Base-by-base conservation (phyloP, 139 green algal genomes). In the Tetradesmus obliquus region DNA sequence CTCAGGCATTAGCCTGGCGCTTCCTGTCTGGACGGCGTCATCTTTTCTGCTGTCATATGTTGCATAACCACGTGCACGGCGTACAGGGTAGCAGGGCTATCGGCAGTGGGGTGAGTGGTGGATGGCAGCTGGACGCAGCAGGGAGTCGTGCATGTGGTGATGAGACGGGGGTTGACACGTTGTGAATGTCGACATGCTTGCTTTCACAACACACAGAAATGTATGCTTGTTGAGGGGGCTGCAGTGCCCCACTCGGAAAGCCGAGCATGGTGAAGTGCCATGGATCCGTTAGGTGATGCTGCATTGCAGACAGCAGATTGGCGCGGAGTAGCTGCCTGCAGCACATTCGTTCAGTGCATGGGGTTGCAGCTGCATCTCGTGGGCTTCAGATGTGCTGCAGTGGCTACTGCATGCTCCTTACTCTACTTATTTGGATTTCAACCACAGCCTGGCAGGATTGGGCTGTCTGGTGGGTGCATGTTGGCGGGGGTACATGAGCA, bases 141-240 rank as follows among this genome's bases (percentile, higher is more conserved):
- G 15, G 60, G 60, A 71, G 66, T 3, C 2, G n/a, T 17, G 17
- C 17, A 9, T 24, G 66, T 76, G 17, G 66, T n/a, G 66, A 24
- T n/a, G 66, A 19, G 66, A 19, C 17, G 17, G 66, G 66, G 60
- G 17, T 17, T 13, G 66, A 22, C 17, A 76, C n/a, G 66, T 76
- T 76, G 66, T 76, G 66, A 76, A 76, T 76, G 66, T n/a, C 17
- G 66, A 76, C 66, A 24, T 76, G 66, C 66, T 76, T 76, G 66
- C 66, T 76, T 76, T 76, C 66, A 76, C 66, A 76, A 76, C 66
- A 76, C 66, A 76, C 66, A 76, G 66, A 76, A 72, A 76, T 24
- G 15, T 76, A 76, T 76, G 66, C 66, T 76, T 76, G 66, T 24
- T 76, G 66, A 76, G 66, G 66, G 66, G 66, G 66, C 66, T 76